Percentiles rank a stretch among this genome's conserved stretches.
Evolutionary conservation across 2,329 filamentous ascomycete species (phyloP).

Genomic region (Colletotrichum viniferum): DNA sequence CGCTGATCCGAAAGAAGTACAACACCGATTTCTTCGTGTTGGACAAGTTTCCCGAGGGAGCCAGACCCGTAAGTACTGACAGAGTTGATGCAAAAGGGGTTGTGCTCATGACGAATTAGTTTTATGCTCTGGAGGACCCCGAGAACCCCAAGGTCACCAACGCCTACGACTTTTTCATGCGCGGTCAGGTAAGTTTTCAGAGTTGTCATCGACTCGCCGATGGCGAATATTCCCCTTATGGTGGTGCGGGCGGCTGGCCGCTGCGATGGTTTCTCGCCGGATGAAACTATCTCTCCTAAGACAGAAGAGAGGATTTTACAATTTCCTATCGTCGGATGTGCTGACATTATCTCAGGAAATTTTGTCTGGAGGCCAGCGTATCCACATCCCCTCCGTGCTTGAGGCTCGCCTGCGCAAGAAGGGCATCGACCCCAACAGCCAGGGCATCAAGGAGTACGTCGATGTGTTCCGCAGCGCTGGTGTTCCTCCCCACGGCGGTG

Average conservation of each 20-base stretch:
- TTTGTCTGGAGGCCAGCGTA: conserved; percentile 81
- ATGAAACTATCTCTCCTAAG: neutral
- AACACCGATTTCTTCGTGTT: conserved; percentile 95
- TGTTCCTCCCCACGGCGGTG: conserved; percentile 88
- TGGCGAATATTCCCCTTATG: neutral
- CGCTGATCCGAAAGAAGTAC: conserved; percentile 85
- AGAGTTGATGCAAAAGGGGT: neutral
- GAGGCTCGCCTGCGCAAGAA: conserved; percentile 78
- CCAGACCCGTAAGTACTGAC: conserved; percentile 61
- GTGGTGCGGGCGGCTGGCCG: neutral
- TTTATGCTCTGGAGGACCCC: conserved; percentile 86
- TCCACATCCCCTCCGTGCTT: conserved; percentile 76
- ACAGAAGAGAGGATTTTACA: fast-evolving
- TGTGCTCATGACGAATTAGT: conserved; percentile 37
- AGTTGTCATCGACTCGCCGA: neutral
- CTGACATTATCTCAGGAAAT: conserved; percentile 67
- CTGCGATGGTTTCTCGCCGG: neutral
- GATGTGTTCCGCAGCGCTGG: conserved; percentile 81
- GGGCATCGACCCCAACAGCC: conserved; percentile 77
- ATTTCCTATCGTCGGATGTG: neutral
- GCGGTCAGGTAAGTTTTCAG: conserved; percentile 57
- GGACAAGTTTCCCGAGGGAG: conserved; percentile 91
- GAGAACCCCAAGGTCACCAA: conserved; percentile 68
- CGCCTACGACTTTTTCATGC: conserved; percentile 84
- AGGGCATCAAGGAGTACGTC: conserved; percentile 88